These are phyloP conservation scores for Crithidia acanthocephali DNA, from an alignment of 208 protist genomes.

Conservation along the genomic window DNA sequence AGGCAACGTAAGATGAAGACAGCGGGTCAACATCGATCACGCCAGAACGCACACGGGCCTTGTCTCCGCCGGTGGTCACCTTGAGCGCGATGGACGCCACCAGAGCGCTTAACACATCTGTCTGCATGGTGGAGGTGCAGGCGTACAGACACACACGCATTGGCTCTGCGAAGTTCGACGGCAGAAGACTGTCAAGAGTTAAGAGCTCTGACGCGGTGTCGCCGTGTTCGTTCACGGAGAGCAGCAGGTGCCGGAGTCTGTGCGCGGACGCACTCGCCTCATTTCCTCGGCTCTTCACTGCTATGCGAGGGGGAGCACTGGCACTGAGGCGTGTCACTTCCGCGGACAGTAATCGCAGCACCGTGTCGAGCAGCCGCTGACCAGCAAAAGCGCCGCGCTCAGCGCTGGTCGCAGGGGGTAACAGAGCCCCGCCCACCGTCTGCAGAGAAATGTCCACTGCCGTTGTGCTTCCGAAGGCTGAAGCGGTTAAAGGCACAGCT, in stretches of 20 bases:
- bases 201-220: not conserved
- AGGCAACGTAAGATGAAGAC: constrained; percentile 57
- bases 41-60: constrained; percentile 37
- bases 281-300: not conserved
- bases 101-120: constrained; percentile 1
- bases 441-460: not conserved
- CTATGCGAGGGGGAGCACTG: no score
- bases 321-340: not conserved
- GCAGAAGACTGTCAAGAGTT: not conserved
- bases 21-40: constrained; percentile 76
- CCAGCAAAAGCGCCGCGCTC: constrained; percentile 19
- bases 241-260: constrained; percentile 3
- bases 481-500: not conserved
- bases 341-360: not conserved
- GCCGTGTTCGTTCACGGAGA: constrained; percentile 14
- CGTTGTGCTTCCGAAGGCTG: not conserved
- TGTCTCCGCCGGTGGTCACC: not conserved
- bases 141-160: constrained; percentile 27
- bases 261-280: not conserved
- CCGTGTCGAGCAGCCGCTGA: constrained; percentile 24
- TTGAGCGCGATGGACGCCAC: not conserved
- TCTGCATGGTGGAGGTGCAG: constrained; percentile 24
- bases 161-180: not conserved
- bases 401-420: no score
- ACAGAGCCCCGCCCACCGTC: not conserved